phyloP scores from a whole-genome alignment of 192 early-diverging fungal species.

The Kappamyces sp. region DNA sequence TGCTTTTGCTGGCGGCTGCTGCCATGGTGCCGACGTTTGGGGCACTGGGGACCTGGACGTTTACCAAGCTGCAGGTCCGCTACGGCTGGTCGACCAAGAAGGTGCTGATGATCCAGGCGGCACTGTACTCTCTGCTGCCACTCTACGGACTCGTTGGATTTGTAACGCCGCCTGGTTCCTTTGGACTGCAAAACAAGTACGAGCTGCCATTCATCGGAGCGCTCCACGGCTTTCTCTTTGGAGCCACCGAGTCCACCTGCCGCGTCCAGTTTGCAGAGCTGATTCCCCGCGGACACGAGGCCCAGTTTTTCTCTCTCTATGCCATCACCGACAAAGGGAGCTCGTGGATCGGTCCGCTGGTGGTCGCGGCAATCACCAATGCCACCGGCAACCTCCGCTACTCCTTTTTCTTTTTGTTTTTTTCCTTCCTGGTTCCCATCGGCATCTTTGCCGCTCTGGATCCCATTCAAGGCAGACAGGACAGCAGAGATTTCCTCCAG shows the following conservation, averaged over 20 bases:
- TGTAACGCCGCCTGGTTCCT: constrained; percentile 23
- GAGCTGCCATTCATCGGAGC: background rate
- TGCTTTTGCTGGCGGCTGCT: constrained; percentile 45
- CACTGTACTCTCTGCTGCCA: constrained; percentile 46
- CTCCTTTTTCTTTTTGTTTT: constrained; percentile 52
- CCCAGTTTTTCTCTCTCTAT: constrained; percentile 64
- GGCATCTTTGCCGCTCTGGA: constrained; percentile 48
- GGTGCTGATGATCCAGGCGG: constrained; percentile 45
- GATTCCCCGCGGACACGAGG: constrained; percentile 52
- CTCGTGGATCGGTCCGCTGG: constrained; percentile 64
- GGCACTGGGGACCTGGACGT: constrained; percentile 48
- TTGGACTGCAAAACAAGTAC: background rate
- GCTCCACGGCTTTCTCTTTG: constrained; percentile 58
- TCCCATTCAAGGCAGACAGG: constrained; percentile 38
- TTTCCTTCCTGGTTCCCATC: constrained; percentile 47
- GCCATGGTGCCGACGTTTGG: constrained; percentile 53
- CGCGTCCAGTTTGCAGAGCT: constrained; percentile 60
- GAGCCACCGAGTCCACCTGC: constrained; percentile 39
- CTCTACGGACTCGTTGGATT: constrained; percentile 63
- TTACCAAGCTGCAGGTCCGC: constrained; percentile 48
- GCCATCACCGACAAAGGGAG: constrained; percentile 54
- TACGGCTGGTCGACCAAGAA: constrained; percentile 43
- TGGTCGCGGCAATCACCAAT: constrained; percentile 59
- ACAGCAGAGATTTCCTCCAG: too few species aligned
- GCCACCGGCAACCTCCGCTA: constrained; percentile 48